phyloP scores from a whole-genome alignment of 768 basidiomycete species.

The Podaxis carcinomalis region DNA sequence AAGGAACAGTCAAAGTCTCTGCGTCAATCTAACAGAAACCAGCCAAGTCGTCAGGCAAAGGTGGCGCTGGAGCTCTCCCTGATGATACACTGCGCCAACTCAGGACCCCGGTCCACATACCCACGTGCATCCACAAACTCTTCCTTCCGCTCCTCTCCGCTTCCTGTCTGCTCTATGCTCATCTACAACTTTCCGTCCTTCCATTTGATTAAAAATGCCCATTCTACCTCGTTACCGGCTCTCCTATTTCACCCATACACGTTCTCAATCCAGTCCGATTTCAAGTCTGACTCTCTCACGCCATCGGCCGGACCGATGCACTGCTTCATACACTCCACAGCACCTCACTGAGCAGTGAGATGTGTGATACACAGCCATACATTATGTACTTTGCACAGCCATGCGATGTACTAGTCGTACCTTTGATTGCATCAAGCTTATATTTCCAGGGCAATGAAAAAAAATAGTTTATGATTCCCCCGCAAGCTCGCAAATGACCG shows the following conservation, averaged over 20 bases:
- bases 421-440: not conserved
- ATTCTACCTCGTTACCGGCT: not conserved
- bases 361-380: not conserved
- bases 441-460: not conserved
- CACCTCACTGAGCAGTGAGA: not conserved
- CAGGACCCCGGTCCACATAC: conserved; percentile 8
- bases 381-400: not conserved
- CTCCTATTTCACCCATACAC: too few species aligned
- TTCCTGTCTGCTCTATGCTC: not conserved
- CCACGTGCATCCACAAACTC: conserved; percentile 1
- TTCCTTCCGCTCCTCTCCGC: not conserved
- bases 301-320: not conserved
- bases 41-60: not conserved
- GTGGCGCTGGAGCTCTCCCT: conserved; percentile 1
- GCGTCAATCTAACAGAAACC: not conserved
- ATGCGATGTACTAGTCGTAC: not conserved
- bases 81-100: not conserved
- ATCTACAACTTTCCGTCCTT: not conserved
- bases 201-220: too few species aligned
- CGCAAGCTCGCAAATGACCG: not conserved
- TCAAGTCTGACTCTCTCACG: not conserved
- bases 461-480: too few species aligned
- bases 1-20: not conserved
- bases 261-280: too few species aligned
- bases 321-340: not conserved